Evolutionary conservation across 106 monocot genomes (phyloP), one percentile per base, ranked within the genome.

Genomic region (Xerophyta viscosa): DNA sequence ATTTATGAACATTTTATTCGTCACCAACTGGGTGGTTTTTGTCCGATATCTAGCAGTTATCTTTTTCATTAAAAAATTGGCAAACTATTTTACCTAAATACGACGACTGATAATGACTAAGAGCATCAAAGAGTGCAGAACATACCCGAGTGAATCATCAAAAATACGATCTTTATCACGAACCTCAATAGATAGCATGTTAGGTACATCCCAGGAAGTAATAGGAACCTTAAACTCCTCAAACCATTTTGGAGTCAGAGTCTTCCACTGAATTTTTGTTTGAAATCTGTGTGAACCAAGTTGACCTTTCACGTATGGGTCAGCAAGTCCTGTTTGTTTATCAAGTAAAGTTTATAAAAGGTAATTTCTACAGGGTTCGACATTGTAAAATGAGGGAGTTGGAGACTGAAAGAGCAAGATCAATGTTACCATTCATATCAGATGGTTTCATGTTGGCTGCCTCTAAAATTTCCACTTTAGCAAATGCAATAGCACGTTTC

Each of bases 181-280:
- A 63, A 89, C 77, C 57, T 86, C 69, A 33, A 98, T 65, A 58
- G 12, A 42, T 60, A 98, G 79, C 2, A 54, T 27, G 69, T 77
- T 93, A 25, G 73, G 61, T 27, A 48, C 31, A 20, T 89, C 96
- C 96, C 96, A 98, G 42, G 96, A 90, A 42, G 41, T 77, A 27
- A 98, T 82, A 0, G 96, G 86, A 26, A 98, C 72, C 60, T 73
- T 85, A 49, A 89, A 89, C 37, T 82, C 86, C 60, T 98, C 96
- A 10, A 60, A 29, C 96, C 96, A 98, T 57, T 77, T 90, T 2
- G 96, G 96, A 55, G 58, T 14, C 13, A 98, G 37, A 48, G 89
- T 98, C 47, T 82, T 98, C 76, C 50, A 65, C 27, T 89, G 78
- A 37, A 77, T 73, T 60, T 90, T 86, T 46, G 96, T 86, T 48